Base-by-base conservation (phyloP, 2,329 filamentous ascomycete genomes). In the Talaromyces pinophilus region DNA sequence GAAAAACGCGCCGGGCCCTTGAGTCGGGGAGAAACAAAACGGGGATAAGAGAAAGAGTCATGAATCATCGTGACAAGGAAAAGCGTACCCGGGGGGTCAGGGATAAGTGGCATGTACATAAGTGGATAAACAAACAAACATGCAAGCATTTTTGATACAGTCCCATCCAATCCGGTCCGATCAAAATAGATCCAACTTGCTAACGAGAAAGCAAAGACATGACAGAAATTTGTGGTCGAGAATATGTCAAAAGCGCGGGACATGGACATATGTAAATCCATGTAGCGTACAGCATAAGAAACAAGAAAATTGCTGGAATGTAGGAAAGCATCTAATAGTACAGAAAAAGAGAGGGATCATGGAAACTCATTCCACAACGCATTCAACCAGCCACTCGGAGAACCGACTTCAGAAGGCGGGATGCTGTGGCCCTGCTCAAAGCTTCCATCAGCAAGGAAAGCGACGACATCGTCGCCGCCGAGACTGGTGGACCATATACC, bases 391-490 rank as follows among this genome's bases (percentile, higher is more conserved):
- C 77, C 76, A 15, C 71, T 62, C 1, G 76, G 74, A 35, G 74
- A 70, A 6, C 76, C 75, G 6, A 75, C 69, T 60, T 77, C 76
- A 0, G 73, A 75, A 6, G 73, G 71, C 28, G 71, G 68, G n/a
- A 71, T 70, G 13, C 69, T 63, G 5, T 73, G 70, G 10, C 73
- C 66, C 50, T 76, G 74, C 11, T 73, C 70, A 69, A 71, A 76
- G 35, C 77, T 76, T 55, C 73, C 71, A 17, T 77, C 77, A 35
- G 78, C 76, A 2, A 79, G 67, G 66, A 79, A 79, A 1, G 75
- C 75, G 40, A 79, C 60, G 8, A 79, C 61, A 33, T 79, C 77
- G 42, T 79, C 77, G 5, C 77, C 77, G 11, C 76, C 72, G 8
- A 79, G 72, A 59, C 76, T 78, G 2, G 74, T 75, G 1, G 76